Evolutionary conservation across 2,329 filamentous ascomycete species (phyloP), one percentile per base, ranked within the genome.

Genomic region (Laburnicola sp.): DNA sequence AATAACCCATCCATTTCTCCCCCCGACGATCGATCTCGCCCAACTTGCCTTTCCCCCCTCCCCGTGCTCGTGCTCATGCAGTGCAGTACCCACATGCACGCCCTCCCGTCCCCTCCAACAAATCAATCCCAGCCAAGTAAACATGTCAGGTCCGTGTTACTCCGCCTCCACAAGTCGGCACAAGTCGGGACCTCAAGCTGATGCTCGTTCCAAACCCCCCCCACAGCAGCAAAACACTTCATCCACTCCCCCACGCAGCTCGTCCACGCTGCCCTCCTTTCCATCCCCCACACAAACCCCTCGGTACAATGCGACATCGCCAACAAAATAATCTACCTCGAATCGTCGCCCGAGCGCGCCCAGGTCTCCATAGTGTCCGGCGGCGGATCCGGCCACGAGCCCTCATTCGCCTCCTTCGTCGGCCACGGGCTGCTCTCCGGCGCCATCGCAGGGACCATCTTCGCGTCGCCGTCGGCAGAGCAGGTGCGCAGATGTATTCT

Each of bases 341-440:
- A 48, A 6, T n/a, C 41, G 1, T 26, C 25, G 38, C 38, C 74
- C n/a, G n/a, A n/a, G n/a, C n/a, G n/a, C 27, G 71, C 79, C 11
- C 72, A 89, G 66, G 91, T 96, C 38, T 89, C 89, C 50, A 81
- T 97, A 65, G 80, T 97, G n/a, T n/a, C n/a, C n/a, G n/a, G n/a
- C n/a, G n/a, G n/a, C n/a, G n/a, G n/a, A n/a, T n/a, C n/a, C n/a
- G 92, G 92, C 61, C 92, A 97, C 69, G 92, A 97, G 70, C 92
- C 92, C 23, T 89, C 87, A 53, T 96, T 96, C 70, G 85, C 86
- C 1, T 88, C 85, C 52, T 94, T 92, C 74, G 92, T 97, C 10
- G 92, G 92, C 23, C 80, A 82, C 7, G 92, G 91, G 40, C 77
- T 96, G 56, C 83, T 96, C 16, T 84, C 86, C 28, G 92, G 87